These are phyloP conservation scores for Yarrowia yakushimensis DNA, from an alignment of 805 yeast genomes.

Conservation along the genomic window DNA sequence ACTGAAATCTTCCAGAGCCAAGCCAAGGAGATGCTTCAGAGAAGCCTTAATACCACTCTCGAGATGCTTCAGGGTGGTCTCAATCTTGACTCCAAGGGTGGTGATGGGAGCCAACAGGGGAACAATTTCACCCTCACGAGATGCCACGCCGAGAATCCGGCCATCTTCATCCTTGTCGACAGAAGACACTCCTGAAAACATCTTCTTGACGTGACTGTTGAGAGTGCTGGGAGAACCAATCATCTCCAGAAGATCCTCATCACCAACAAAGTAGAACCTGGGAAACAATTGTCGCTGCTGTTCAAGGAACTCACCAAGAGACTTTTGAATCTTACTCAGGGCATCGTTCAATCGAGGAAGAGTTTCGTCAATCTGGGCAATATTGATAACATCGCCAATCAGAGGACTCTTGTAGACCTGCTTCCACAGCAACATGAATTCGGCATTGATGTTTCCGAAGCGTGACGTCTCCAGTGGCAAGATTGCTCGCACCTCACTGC, in stretches of 20 bases:
- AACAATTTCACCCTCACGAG: slow-evolving; percentile 61
- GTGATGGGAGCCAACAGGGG: slow-evolving; percentile 45
- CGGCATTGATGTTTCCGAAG: slow-evolving; percentile 60
- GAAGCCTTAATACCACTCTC: slow-evolving; percentile 54
- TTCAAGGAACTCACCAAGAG: slow-evolving; percentile 75
- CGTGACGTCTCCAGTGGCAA: slow-evolving; percentile 68
- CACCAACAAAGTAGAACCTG: slow-evolving; percentile 82
- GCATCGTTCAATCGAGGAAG: slow-evolving; percentile 54
- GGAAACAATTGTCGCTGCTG: slow-evolving; percentile 74
- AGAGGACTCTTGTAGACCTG: slow-evolving; percentile 47
- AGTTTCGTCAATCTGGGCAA: slow-evolving; percentile 47
- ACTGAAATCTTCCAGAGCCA: slow-evolving; percentile 37
- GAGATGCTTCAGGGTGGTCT: slow-evolving; percentile 60
- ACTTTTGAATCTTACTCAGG: slow-evolving; percentile 55
- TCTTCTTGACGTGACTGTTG: slow-evolving; percentile 53
- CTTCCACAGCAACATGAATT: slow-evolving; percentile 52
- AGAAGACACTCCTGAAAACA: slow-evolving; percentile 63
- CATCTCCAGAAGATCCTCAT: slow-evolving; percentile 81
- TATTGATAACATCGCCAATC: slow-evolving; percentile 52
- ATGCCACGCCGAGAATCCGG: slow-evolving; percentile 47
- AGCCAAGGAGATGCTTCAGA: slow-evolving; percentile 41
- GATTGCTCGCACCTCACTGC: slow-evolving; percentile 55
- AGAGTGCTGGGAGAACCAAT: slow-evolving; percentile 61
- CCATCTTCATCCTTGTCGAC: slow-evolving; percentile 42
- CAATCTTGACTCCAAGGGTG: slow-evolving; percentile 40